Conservation (phyloP, 106 monocot genomes). For the Amphibolis antarctica region DNA sequence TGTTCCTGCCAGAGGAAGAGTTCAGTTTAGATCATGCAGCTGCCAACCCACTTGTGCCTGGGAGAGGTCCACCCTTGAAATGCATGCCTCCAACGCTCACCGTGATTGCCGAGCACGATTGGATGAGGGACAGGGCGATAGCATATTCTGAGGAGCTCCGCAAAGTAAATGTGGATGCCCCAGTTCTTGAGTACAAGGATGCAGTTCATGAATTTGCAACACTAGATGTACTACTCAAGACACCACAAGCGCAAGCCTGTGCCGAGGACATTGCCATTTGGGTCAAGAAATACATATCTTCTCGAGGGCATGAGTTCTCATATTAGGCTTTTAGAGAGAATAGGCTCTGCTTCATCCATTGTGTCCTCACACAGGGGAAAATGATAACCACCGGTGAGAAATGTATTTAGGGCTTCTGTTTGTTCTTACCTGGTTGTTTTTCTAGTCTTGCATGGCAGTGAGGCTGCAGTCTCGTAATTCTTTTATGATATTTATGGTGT, state of each 20-base stretch:
- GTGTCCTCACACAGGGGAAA: background rate
- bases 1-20: slow-evolving; percentile 37
- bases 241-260: slow-evolving; percentile 50
- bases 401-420: no score
- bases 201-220: slow-evolving; percentile 64
- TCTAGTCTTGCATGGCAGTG: background rate
- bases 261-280: slow-evolving; percentile 55
- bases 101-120: slow-evolving; percentile 58
- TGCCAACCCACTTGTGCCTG: slow-evolving; percentile 38
- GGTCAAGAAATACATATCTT: slow-evolving; percentile 66
- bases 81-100: slow-evolving; percentile 59
- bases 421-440: background rate
- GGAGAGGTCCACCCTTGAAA: slow-evolving; percentile 29
- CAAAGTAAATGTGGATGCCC: slow-evolving; percentile 57
- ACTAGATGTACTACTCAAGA: slow-evolving; percentile 49
- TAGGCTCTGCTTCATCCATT: background rate
- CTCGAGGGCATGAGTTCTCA: slow-evolving; percentile 46
- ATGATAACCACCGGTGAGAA: background rate
- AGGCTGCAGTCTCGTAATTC: no score
- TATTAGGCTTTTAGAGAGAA: slow-evolving; percentile 24
- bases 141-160: slow-evolving; percentile 51
- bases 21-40: slow-evolving; percentile 41
- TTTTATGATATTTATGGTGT: background rate
- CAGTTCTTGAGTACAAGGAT: slow-evolving; percentile 59
- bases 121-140: slow-evolving; percentile 61